Evolutionary conservation across 306 rosid species (phyloP).

Genomic region (Prunus mongolica): DNA sequence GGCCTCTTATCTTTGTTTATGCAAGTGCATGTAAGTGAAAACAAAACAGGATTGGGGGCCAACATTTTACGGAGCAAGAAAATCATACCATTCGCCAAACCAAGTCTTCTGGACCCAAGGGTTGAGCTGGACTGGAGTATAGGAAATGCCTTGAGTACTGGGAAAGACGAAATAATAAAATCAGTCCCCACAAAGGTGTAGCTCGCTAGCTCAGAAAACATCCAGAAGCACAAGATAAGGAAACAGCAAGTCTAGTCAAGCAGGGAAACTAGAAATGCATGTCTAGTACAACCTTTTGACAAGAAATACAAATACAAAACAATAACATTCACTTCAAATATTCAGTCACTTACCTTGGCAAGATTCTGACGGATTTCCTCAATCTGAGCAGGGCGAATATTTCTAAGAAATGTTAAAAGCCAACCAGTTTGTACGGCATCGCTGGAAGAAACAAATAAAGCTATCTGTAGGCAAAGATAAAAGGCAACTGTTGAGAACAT

Average conservation of each 20-base stretch:
- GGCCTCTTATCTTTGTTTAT: not conserved
- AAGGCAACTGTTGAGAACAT: constrained; percentile 11
- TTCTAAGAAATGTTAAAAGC: constrained; percentile 68
- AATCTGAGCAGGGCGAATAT: constrained; percentile 44
- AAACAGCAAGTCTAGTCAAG: not conserved
- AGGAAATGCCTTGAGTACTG: constrained; percentile 88
- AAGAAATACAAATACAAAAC: not conserved
- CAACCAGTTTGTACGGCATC: constrained; percentile 73
- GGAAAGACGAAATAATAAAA: constrained; percentile 12
- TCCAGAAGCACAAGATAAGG: not conserved
- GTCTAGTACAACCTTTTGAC: not conserved
- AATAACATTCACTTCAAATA: not conserved
- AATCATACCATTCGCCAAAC: constrained; percentile 91
- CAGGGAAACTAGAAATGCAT: not conserved
- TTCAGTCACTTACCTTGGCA: constrained; percentile 59
- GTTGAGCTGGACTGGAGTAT: constrained; percentile 88
- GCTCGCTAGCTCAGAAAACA: constrained; percentile 1
- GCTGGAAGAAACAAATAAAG: constrained; percentile 66
- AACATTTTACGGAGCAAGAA: not conserved
- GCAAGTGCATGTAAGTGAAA: not conserved
- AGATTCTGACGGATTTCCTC: constrained; percentile 69
- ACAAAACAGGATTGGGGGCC: not conserved
- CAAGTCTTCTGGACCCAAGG: constrained; percentile 95
- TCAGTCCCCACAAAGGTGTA: constrained; percentile 6
- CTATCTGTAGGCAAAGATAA: constrained; percentile 36